phyloP scores from a whole-genome alignment of 2,329 filamentous ascomycete species.

The Fusarium anthophilum region DNA sequence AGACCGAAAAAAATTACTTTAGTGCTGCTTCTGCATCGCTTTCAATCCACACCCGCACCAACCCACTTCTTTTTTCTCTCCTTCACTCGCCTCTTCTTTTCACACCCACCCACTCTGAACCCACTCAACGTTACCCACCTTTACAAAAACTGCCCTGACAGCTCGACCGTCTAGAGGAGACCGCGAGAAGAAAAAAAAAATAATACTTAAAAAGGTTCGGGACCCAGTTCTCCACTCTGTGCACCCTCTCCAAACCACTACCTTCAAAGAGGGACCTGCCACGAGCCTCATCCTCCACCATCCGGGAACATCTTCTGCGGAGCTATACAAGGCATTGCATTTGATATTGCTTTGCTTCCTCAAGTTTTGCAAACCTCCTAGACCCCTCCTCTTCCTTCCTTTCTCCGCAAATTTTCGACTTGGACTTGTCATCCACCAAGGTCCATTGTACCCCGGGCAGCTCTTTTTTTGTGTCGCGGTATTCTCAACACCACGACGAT shows the following conservation, averaged over 20 bases:
- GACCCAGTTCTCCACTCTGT: constrained; percentile 57
- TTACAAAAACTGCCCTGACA: constrained; percentile 44
- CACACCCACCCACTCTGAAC: constrained; percentile 36
- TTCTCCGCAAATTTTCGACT: constrained; percentile 39
- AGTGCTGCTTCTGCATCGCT: constrained; percentile 30
- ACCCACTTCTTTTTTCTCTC: constrained; percentile 38
- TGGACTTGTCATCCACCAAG: constrained; percentile 41
- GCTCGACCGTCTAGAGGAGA: constrained; percentile 33
- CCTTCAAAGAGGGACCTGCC: constrained; percentile 51
- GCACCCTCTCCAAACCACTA: constrained; percentile 58
- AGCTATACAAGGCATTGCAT: constrained; percentile 41
- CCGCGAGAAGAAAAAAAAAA: constrained; percentile 42
- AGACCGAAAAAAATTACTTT: constrained; percentile 22
- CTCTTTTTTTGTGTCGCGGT: constrained; percentile 35
- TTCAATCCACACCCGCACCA: constrained; percentile 38
- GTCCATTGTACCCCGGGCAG: constrained; percentile 34
- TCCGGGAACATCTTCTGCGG: constrained; percentile 46
- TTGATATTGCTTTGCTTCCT: constrained; percentile 39
- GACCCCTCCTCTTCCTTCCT: constrained; percentile 17
- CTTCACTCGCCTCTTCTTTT: constrained; percentile 35
- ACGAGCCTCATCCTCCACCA: constrained; percentile 54
- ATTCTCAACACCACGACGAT: constrained; percentile 37
- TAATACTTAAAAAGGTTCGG: constrained; percentile 52
- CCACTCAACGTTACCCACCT: constrained; percentile 43
- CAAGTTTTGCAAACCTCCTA: constrained; percentile 29